phyloP scores from a whole-genome alignment of 805 yeast species.

The Pichia rugopelliculosa region DNA sequence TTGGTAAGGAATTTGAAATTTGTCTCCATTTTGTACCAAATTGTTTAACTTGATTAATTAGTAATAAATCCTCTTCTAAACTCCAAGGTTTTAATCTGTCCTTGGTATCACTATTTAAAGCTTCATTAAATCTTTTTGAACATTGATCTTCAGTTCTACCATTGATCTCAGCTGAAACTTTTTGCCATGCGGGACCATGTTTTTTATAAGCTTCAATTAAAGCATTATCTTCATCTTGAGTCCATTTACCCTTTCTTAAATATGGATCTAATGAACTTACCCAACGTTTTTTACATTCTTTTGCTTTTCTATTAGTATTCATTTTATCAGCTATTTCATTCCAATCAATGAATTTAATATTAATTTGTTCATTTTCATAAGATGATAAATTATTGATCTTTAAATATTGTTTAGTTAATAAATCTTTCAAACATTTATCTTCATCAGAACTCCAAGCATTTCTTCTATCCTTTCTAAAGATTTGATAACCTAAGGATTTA shows the following conservation, averaged over 20 bases:
- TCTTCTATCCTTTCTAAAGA: slow-evolving; percentile 55
- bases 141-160: slow-evolving; percentile 95
- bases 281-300: slow-evolving; percentile 88
- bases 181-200: slow-evolving; percentile 81
- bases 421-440: slow-evolving; percentile 45
- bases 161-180: slow-evolving; percentile 63
- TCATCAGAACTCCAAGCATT: slow-evolving; percentile 72
- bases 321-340: slow-evolving; percentile 43
- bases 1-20: slow-evolving; percentile 60
- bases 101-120: slow-evolving; percentile 71
- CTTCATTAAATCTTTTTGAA: slow-evolving; percentile 84
- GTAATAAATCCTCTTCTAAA: slow-evolving; percentile 60
- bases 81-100: slow-evolving; percentile 78
- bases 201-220: slow-evolving; percentile 55
- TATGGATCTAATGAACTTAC: slow-evolving; percentile 75
- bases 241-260: slow-evolving; percentile 82
- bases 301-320: slow-evolving; percentile 49
- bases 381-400: slow-evolving; percentile 13
- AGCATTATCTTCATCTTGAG: slow-evolving; percentile 64
- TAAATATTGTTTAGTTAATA: slow-evolving; percentile 31
- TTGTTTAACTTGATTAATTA: slow-evolving; percentile 58
- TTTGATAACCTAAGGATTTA: slow-evolving; percentile 66
- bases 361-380: slow-evolving; percentile 24
- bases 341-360: slow-evolving; percentile 50
- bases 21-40: slow-evolving; percentile 89